These are phyloP conservation scores for Polychaeton citri DNA, from an alignment of 2,329 filamentous ascomycete species.

Conservation along the genomic window DNA sequence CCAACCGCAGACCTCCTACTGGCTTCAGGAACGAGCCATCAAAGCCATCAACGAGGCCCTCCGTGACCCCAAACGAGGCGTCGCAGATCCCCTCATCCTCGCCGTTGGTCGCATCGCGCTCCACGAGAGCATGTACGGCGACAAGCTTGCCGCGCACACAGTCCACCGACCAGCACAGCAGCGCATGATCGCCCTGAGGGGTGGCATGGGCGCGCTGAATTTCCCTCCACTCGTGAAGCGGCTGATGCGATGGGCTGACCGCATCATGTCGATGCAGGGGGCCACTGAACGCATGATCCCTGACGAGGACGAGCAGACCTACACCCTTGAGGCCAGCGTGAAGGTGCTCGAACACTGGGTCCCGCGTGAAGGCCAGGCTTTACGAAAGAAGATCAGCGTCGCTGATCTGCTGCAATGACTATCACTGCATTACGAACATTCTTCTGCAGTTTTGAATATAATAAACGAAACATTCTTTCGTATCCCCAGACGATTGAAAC, in stretches of 20 bases:
- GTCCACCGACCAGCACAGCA: slow-evolving; percentile 21
- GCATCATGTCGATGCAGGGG: slow-evolving; percentile 19
- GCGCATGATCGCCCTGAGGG: slow-evolving; percentile 20
- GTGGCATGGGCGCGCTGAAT: slow-evolving; percentile 16
- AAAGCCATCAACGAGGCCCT: slow-evolving; percentile 16
- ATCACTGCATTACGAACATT: not conserved
- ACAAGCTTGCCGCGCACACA: slow-evolving; percentile 14
- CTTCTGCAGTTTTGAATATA: not conserved
- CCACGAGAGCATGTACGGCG: slow-evolving; percentile 22
- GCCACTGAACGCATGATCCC: slow-evolving; percentile 16
- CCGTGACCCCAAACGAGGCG: slow-evolving; percentile 7
- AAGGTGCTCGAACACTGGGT: slow-evolving; percentile 18
- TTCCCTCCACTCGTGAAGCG: slow-evolving; percentile 20
- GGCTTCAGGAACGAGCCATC: slow-evolving; percentile 18
- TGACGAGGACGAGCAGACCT: slow-evolving; percentile 15
- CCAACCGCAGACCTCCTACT: slow-evolving; percentile 11
- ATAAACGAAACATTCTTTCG: too few relatives aligned
- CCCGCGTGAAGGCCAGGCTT: slow-evolving; percentile 14
- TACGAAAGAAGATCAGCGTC: slow-evolving; percentile 17
- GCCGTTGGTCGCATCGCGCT: slow-evolving; percentile 22
- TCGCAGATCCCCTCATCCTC: slow-evolving; percentile 14
- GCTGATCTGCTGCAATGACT: slow-evolving; percentile 12
- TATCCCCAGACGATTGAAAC: too few relatives aligned
- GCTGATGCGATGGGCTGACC: slow-evolving; percentile 20
- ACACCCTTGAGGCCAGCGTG: slow-evolving; percentile 14